Evolutionary conservation across 495 filamentous ascomycete genomes (phyloP).

Genomic region (Articulospora tetracladia): DNA sequence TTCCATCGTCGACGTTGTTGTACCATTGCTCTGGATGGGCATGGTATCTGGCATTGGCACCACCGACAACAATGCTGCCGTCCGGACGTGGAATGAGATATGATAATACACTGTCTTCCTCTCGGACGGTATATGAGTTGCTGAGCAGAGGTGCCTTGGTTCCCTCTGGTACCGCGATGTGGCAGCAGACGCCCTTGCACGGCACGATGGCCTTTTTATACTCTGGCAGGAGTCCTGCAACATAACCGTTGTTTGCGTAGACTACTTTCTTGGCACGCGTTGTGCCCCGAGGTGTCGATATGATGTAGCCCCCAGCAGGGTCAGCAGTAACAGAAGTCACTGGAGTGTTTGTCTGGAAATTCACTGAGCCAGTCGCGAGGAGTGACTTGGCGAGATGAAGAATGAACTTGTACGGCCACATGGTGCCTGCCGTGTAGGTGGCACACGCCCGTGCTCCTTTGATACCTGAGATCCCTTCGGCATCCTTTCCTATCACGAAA

Average conservation of each 20-base stretch:
- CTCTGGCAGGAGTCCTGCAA: constrained; percentile 40
- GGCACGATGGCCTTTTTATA: constrained; percentile 41
- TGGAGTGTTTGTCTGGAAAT: constrained; percentile 31
- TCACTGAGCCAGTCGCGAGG: constrained; percentile 8
- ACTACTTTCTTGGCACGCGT: constrained; percentile 38
- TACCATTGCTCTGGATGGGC: constrained; percentile 37
- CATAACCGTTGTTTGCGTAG: constrained; percentile 47
- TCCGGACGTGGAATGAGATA: constrained; percentile 25
- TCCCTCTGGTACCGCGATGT: constrained; percentile 8
- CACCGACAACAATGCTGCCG: constrained; percentile 34
- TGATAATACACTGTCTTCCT: neutral
- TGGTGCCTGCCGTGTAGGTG: constrained; percentile 22
- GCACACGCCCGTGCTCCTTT: constrained; percentile 3
- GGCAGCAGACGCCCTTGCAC: constrained; percentile 28
- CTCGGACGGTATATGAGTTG: neutral
- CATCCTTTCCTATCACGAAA: neutral
- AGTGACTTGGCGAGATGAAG: neutral
- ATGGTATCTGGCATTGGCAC: constrained; percentile 34
- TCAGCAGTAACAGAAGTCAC: constrained; percentile 17
- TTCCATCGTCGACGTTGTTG: constrained; percentile 40
- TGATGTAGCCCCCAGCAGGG: neutral
- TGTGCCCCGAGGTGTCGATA: constrained; percentile 30
- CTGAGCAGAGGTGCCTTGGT: neutral
- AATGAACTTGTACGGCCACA: constrained; percentile 38
- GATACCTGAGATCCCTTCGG: constrained; percentile 3